These are phyloP conservation scores for Rhizopogon roseolus DNA, from an alignment of 768 basidiomycete genomes.

Conservation along the genomic window DNA sequence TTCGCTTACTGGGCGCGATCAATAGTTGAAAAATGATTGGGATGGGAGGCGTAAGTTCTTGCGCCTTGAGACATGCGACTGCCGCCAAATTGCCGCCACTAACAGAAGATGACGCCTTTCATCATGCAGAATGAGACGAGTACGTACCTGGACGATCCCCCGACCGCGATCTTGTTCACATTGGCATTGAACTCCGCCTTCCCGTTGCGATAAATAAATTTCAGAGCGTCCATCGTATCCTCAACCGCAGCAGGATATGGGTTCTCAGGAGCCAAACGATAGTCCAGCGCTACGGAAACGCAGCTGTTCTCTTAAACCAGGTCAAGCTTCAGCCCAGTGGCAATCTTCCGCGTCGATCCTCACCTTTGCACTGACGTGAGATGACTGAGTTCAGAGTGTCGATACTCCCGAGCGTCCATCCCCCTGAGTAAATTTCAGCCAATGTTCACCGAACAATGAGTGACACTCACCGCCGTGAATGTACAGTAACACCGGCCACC, in stretches of 20 bases:
- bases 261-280: conserved; percentile 67
- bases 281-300: conserved; percentile 64
- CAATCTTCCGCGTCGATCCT: not conserved
- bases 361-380: conserved; percentile 20
- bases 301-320: conserved; percentile 46
- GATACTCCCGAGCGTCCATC: conserved; percentile 71
- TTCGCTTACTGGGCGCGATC: conserved; percentile 47
- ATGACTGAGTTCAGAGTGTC: conserved; percentile 55
- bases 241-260: conserved; percentile 69
- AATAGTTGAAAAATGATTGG: conserved; percentile 62
- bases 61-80: conserved; percentile 60
- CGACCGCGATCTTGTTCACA: conserved; percentile 54
- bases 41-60: conserved; percentile 40
- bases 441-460: not conserved
- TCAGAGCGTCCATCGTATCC: conserved; percentile 61
- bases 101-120: not conserved
- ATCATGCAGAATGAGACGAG: not conserved
- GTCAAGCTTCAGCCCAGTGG: not conserved
- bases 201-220: conserved; percentile 55
- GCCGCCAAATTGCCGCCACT: conserved; percentile 73
- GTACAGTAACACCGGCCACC: conserved; percentile 70
- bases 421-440: conserved; percentile 37
- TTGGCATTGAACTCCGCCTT: conserved; percentile 42
- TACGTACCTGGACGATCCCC: conserved; percentile 62
- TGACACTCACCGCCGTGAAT: conserved; percentile 59